Evolutionary conservation across 2,329 filamentous ascomycete genomes (phyloP).

Genomic region (Fusarium piperis): DNA sequence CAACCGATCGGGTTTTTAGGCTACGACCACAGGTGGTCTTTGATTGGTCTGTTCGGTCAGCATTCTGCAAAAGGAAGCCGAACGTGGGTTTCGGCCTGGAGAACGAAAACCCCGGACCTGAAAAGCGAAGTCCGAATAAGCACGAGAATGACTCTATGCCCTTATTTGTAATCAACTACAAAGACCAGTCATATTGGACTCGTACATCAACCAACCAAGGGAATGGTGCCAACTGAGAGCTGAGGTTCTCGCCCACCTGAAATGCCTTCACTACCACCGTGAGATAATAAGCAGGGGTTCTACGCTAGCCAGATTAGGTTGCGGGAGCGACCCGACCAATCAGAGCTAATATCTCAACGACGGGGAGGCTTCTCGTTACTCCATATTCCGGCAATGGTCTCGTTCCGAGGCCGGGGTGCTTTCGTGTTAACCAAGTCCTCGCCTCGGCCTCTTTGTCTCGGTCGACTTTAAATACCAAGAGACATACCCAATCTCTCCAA

Average conservation of each 20-base stretch:
- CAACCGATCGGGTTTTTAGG: background rate
- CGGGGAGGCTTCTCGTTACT: background rate
- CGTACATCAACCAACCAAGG: background rate
- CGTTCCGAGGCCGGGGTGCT: background rate
- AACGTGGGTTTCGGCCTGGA: background rate
- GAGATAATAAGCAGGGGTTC: background rate
- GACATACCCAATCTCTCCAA: background rate
- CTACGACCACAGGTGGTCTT: background rate
- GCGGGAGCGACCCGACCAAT: slow-evolving; percentile 47
- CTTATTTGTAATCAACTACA: background rate
- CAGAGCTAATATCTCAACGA: background rate
- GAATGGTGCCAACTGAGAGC: background rate
- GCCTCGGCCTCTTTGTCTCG: background rate
- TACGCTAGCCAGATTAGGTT: slow-evolving; percentile 43
- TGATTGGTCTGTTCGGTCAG: background rate
- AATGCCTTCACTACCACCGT: background rate
- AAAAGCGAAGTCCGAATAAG: background rate
- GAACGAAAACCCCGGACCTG: background rate
- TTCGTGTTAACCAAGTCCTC: background rate
- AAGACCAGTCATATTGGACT: background rate
- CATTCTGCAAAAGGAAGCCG: background rate
- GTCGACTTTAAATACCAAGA: slow-evolving; percentile 11
- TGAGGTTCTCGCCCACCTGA: background rate
- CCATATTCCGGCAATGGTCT: background rate
- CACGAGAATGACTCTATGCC: background rate